phyloP scores from a whole-genome alignment of 371 early-diverging fungal genomes.

The Phascolomyces articulosus region DNA sequence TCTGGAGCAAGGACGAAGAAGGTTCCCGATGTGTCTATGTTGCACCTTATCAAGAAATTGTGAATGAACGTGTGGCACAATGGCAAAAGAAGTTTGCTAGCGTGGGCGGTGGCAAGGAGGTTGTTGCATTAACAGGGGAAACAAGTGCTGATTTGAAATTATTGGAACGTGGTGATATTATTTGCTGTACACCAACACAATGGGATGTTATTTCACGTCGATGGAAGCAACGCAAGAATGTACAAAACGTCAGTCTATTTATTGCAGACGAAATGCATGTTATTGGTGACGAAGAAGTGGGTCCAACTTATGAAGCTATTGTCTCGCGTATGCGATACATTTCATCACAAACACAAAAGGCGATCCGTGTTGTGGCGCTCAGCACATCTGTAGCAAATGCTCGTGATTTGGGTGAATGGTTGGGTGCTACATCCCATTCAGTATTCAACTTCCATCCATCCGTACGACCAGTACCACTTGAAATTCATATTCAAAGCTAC shows the following conservation, averaged over 20 bases:
- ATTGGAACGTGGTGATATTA: conserved; percentile 86
- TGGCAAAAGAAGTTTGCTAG: conserved; percentile 79
- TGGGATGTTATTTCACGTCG: conserved; percentile 98
- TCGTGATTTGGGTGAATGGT: conserved; percentile 95
- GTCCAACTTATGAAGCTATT: conserved; percentile 91
- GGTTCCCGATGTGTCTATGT: conserved; percentile 88
- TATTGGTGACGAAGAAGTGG: conserved; percentile 79
- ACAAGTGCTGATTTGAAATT: conserved; percentile 88
- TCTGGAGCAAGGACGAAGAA: conserved; percentile 65
- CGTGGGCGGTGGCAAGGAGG: conserved; percentile 74
- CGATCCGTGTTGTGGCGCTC: conserved; percentile 90
- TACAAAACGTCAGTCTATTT: conserved; percentile 88
- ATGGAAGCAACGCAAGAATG: conserved; percentile 92
- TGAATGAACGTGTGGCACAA: conserved; percentile 74
- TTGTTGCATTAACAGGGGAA: conserved; percentile 95
- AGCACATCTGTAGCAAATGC: conserved; percentile 93
- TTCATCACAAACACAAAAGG: conserved; percentile 77
- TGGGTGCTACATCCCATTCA: conserved; percentile 78
- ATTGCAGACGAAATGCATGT: conserved; percentile 98
- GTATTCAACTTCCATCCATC: conserved; percentile 94
- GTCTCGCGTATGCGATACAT: conserved; percentile 94
- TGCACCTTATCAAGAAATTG: conserved; percentile 91
- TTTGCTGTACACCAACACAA: conserved; percentile 95
- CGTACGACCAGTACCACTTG: conserved; percentile 92
- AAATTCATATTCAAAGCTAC: conserved; percentile 93